Evolutionary conservation across 2,329 filamentous ascomycete genomes (phyloP), one percentile per base, ranked within the genome.

Genomic region (Cladophialophora immunda): DNA sequence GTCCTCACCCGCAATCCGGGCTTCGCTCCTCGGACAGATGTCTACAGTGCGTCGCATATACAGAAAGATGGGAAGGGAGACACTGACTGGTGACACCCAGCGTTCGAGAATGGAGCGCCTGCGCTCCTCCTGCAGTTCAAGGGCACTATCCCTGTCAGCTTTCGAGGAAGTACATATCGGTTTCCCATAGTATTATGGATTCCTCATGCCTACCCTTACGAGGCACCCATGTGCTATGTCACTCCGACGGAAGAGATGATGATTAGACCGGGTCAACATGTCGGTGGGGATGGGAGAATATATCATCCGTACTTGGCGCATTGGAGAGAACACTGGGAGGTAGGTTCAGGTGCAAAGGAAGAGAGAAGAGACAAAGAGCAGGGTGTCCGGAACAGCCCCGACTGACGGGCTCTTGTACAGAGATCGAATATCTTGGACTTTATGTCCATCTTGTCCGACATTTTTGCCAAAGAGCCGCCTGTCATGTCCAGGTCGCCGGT

Each of bases 231-330:
- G 55, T 88, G 91, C 66, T 98, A 97, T 78, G 92, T 98, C 50
- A 94, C 89, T 6, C 94, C 95, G 2, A 92, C 92, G 4, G 90
- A 92, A 71, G 91, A 89, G 70, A 98, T 99, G 93, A 81, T 91
- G 71, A 90, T 99, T 50, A 87, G 94, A 22, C 93, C 94, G 0
- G 95, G 95, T 0, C 95, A 99, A 76, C 93, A 99, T 82, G 93
- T 99, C 67, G 89, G 92, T 4, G 66, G 67, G 38, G 94, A 98
- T 75, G 95, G 95, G 29, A 90, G 92, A 77, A 88, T 98, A 70
- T 99, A 98, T 77, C 95, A 99, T 77, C 95, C 95, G 41, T 99
- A 98, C 78, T 83, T 99, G 55, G 92, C 93, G 34, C 90, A 93
- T 69, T 99, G 95, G 95, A 83, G 86, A 34, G 89, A 92, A 71